A percentile compares a stretch with the other conserved stretches of the same genome.
Conservation (phyloP, 164 flowering plant genomes). For the Kingdonia uniflora region DNA sequence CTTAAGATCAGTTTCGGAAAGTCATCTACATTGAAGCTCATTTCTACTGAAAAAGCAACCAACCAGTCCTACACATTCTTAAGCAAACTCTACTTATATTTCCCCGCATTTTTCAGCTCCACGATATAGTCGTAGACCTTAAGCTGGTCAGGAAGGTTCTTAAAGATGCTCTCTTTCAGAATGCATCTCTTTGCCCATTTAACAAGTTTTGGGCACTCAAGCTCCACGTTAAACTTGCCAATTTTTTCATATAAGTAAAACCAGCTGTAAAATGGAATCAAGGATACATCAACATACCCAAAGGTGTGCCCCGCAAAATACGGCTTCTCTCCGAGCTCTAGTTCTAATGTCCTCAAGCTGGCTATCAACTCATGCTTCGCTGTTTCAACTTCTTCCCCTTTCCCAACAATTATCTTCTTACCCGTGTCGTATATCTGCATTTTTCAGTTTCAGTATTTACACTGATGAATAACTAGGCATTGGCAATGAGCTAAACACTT, state of each 20-base stretch:
- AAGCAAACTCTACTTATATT: too few relatives aligned
- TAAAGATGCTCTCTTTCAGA: constrained; percentile 1
- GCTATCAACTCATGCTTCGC: background rate
- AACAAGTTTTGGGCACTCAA: background rate
- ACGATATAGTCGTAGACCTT: background rate
- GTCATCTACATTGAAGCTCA: too few relatives aligned
- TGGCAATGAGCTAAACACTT: too few relatives aligned
- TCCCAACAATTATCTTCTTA: background rate
- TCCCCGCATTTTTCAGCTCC: background rate
- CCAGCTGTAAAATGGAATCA: background rate
- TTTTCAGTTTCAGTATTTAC: too few relatives aligned
- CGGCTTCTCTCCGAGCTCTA: background rate
- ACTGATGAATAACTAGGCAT: too few relatives aligned
- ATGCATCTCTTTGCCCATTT: constrained; percentile 1
- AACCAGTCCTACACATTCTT: too few relatives aligned
- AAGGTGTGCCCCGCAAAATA: background rate
- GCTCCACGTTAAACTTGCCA: background rate
- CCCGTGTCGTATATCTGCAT: too few relatives aligned
- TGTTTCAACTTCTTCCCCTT: background rate
- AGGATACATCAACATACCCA: background rate
- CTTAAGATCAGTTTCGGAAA: too few relatives aligned
- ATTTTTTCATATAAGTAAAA: background rate
- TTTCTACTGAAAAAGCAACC: too few relatives aligned
- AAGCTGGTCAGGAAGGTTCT: background rate
- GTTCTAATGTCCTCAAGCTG: background rate